These are phyloP conservation scores for Coleophoma crateriformis DNA, from an alignment of 2,329 filamentous ascomycete genomes.

Conservation along the genomic window DNA sequence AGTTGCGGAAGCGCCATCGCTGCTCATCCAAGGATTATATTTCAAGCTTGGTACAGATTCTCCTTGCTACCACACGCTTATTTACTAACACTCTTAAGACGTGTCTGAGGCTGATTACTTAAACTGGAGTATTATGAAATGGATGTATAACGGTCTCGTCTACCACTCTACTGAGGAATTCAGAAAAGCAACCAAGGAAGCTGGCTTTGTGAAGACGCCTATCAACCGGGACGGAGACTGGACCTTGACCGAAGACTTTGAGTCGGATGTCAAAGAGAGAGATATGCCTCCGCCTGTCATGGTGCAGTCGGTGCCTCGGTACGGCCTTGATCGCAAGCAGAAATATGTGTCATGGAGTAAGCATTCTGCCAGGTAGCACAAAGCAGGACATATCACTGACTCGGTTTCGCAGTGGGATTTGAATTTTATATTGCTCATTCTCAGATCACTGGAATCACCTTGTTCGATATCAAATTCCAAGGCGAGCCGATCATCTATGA, in stretches of 20 bases:
- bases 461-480: slow-evolving; percentile 47
- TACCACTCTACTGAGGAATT: neutral
- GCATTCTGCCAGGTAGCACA: neutral
- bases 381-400: neutral
- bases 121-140: neutral
- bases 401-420: slow-evolving; percentile 32
- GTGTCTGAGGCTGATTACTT: neutral
- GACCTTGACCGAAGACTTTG: slow-evolving; percentile 1
- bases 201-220: neutral
- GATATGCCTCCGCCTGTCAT: neutral
- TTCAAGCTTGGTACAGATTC: neutral
- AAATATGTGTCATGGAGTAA: neutral
- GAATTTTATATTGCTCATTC: slow-evolving; percentile 43
- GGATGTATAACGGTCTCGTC: slow-evolving; percentile 3
- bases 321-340: neutral
- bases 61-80: too few relatives aligned
- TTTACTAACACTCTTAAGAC: neutral
- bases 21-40: slow-evolving; percentile 2
- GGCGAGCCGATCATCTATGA: slow-evolving; percentile 48
- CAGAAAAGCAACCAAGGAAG: neutral
- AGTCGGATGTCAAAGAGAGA: neutral
- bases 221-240: slow-evolving; percentile 1
- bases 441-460: slow-evolving; percentile 38
- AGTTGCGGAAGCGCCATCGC: neutral
- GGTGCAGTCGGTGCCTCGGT: neutral